phyloP scores from a whole-genome alignment of 257 asterid genomes.

The Penstemon eatonii region DNA sequence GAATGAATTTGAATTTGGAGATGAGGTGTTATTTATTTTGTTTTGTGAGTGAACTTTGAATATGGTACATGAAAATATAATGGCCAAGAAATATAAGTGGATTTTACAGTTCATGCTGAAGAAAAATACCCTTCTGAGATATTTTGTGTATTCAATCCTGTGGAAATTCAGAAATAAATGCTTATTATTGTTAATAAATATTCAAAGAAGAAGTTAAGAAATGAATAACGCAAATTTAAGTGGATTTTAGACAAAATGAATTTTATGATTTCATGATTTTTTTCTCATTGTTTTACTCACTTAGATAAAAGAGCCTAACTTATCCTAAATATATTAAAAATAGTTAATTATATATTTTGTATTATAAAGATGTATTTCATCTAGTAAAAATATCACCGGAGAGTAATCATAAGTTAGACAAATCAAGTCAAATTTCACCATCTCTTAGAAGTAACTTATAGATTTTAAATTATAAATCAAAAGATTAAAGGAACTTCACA shows the following conservation, averaged over 20 bases:
- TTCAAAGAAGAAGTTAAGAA: neutral
- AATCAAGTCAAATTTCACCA: neutral
- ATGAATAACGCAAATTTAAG: neutral
- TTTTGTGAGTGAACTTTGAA: conserved; percentile 29
- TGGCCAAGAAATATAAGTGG: conserved; percentile 22
- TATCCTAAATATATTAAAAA: no score
- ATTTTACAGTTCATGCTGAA: conserved; percentile 30
- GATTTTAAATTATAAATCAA: neutral
- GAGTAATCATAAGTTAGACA: neutral
- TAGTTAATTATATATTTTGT: no score
- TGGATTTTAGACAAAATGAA: no score
- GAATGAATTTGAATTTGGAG: conserved; percentile 34
- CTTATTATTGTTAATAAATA: neutral
- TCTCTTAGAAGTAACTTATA: neutral
- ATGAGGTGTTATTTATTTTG: conserved; percentile 10
- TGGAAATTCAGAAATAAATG: neutral
- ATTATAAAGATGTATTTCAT: no score
- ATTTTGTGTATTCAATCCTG: neutral
- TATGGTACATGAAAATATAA: conserved; percentile 29
- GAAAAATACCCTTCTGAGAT: neutral
- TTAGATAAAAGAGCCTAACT: no score
- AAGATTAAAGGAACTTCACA: neutral
- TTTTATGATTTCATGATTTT: no score
- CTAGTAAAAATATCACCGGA: no score
- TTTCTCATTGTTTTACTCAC: no score